Evolutionary conservation across 2,329 filamentous ascomycete genomes (phyloP).

Genomic region (Penicillium thymicola): DNA sequence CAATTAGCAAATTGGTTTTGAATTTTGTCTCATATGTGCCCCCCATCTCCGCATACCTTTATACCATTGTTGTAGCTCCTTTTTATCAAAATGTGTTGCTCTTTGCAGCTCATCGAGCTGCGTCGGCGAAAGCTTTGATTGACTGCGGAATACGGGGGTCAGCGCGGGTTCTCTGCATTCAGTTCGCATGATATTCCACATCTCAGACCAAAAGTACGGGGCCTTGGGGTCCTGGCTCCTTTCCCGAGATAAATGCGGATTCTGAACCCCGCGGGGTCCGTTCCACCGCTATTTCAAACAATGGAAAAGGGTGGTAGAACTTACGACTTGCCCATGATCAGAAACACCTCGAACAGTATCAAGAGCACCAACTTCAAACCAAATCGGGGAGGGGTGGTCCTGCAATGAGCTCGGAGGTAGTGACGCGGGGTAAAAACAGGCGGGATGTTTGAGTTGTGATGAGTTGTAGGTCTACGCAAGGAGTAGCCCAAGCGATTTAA

Average conservation of each 20-base stretch:
- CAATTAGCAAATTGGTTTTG: conserved; percentile 12
- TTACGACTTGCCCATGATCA: conserved; percentile 40
- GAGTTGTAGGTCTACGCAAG: conserved; percentile 1
- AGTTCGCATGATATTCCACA: not conserved
- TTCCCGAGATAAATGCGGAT: not conserved
- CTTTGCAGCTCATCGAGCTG: conserved; percentile 94
- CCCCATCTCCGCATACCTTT: conserved; percentile 65
- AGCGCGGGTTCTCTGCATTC: not conserved
- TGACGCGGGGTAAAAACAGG: conserved; percentile 23
- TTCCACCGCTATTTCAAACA: not conserved
- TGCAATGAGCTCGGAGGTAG: not conserved
- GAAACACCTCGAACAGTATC: conserved; percentile 9
- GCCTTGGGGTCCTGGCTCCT: not conserved
- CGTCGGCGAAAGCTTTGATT: conserved; percentile 96
- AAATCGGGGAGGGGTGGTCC: conserved; percentile 2
- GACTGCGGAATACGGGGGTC: conserved; percentile 55
- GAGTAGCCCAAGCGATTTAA: not conserved
- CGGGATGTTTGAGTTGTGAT: conserved; percentile 17
- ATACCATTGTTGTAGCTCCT: conserved; percentile 99
- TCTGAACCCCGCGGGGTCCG: not conserved
- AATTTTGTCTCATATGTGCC: too few species aligned
- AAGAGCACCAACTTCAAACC: conserved; percentile 7
- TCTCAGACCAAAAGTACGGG: not conserved
- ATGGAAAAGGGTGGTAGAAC: conserved; percentile 15
- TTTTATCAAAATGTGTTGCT: conserved; percentile 98